Evolutionary conservation across 495 filamentous ascomycete genomes (phyloP).

Genomic region (Delitschia confertaspora): DNA sequence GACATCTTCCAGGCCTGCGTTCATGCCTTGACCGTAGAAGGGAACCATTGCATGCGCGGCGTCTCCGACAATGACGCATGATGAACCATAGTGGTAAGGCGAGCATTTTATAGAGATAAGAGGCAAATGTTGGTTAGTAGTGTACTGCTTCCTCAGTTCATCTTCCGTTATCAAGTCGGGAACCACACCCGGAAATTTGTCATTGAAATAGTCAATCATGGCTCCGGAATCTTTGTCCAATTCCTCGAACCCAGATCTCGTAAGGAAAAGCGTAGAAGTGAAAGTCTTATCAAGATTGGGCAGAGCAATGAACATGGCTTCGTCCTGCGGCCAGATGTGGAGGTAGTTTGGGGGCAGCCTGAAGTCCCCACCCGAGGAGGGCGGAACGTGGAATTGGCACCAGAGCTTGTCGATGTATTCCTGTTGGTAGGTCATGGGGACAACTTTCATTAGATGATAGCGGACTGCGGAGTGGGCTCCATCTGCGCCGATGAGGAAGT

Average conservation of each 20-base stretch:
- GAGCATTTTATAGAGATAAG: constrained; percentile 86
- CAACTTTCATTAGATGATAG: constrained; percentile 90
- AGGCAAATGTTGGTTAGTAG: constrained; percentile 74
- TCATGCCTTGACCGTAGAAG: constrained; percentile 42
- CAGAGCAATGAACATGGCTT: constrained; percentile 97
- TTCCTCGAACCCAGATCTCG: constrained; percentile 47
- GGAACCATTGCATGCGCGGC: constrained; percentile 97
- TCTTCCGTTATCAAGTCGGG: constrained; percentile 65
- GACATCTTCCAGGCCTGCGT: constrained; percentile 39
- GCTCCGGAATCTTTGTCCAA: constrained; percentile 49
- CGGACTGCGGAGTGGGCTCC: constrained; percentile 85
- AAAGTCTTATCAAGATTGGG: constrained; percentile 83
- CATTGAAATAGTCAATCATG: constrained; percentile 64
- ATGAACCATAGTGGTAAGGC: constrained; percentile 70
- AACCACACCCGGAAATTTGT: constrained; percentile 75
- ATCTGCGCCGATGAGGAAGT: constrained; percentile 91
- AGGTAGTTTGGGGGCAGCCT: constrained; percentile 80
- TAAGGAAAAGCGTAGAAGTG: constrained; percentile 89
- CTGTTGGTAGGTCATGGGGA: constrained; percentile 81
- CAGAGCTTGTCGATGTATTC: constrained; percentile 94
- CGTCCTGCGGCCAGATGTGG: constrained; percentile 91
- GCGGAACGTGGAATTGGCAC: constrained; percentile 87
- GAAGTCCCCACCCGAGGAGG: constrained; percentile 52
- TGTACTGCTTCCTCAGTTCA: constrained; percentile 63
- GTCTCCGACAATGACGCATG: constrained; percentile 82